These are phyloP conservation scores for Brassica balearica DNA, from an alignment of 441 rosid genomes.

Conservation along the genomic window DNA sequence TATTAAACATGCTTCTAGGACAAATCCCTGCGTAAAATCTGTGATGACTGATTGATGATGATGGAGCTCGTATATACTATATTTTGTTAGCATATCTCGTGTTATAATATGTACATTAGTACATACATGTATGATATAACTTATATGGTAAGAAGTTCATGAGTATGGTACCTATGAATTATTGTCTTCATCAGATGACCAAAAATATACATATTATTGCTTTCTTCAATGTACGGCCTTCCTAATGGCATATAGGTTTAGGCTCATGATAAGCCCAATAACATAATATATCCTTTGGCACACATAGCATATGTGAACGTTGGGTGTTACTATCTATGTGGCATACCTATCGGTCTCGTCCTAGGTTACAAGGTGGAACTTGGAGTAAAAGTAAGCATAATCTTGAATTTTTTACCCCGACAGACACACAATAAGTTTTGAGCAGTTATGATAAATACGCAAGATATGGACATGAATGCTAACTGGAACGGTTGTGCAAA, in stretches of 20 bases:
- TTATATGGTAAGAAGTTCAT: neutral
- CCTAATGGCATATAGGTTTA: neutral
- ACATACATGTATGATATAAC: neutral
- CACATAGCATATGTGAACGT: too few relatives aligned
- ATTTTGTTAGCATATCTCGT: neutral
- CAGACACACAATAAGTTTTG: too few relatives aligned
- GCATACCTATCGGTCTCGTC: slow-evolving; percentile 54
- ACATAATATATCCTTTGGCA: neutral
- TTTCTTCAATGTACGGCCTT: neutral
- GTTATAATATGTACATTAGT: neutral
- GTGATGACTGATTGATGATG: slow-evolving; percentile 26
- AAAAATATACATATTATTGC: neutral
- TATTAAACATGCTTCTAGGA: slow-evolving; percentile 24
- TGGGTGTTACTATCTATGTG: slow-evolving; percentile 51
- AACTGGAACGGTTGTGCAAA: too few relatives aligned
- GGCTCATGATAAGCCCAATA: neutral
- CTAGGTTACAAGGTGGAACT: too few relatives aligned
- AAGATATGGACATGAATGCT: too few relatives aligned
- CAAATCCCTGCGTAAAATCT: slow-evolving; percentile 19
- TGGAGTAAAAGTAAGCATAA: too few relatives aligned
- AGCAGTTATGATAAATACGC: too few relatives aligned
- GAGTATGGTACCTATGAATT: neutral
- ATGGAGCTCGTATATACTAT: neutral
- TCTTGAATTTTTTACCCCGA: too few relatives aligned
- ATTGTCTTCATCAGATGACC: neutral